phyloP scores from a whole-genome alignment of 2,329 filamentous ascomycete species.

The Botrytis cinerea region DNA sequence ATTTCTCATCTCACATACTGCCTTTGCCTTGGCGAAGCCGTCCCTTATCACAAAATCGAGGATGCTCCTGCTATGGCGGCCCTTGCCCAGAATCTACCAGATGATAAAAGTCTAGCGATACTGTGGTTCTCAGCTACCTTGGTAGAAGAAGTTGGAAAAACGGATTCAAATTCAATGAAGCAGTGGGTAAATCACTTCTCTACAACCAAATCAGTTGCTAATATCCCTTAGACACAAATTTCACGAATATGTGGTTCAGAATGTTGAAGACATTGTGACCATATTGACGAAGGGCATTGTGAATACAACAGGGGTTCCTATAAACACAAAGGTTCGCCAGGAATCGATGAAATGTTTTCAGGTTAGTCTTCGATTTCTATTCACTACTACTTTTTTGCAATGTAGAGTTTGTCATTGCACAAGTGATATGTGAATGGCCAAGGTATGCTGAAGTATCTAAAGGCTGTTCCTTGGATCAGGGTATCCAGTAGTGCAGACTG shows the following conservation, averaged over 20 bases:
- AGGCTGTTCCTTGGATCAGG: neutral
- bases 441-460: constrained; percentile 8
- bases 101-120: constrained; percentile 55
- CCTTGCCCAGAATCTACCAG: constrained; percentile 50
- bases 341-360: constrained; percentile 64
- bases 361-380: constrained; percentile 44
- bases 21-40: constrained; percentile 50
- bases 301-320: constrained; percentile 43
- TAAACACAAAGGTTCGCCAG: constrained; percentile 49
- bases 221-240: constrained; percentile 44
- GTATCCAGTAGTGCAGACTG: too few relatives aligned
- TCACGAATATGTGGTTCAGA: constrained; percentile 54
- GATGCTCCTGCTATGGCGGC: constrained; percentile 48
- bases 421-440: neutral
- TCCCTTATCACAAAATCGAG: constrained; percentile 52
- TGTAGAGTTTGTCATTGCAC: neutral
- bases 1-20: constrained; percentile 64
- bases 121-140: constrained; percentile 66
- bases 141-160: constrained; percentile 67
- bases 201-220: constrained; percentile 22
- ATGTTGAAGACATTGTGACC: constrained; percentile 52
- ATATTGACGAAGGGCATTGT: constrained; percentile 48
- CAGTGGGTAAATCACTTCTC: constrained; percentile 46
- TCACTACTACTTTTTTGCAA: neutral
- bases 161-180: constrained; percentile 62